Conservation (phyloP, 495 filamentous ascomycete species). For the Acidiella bohemica region DNA sequence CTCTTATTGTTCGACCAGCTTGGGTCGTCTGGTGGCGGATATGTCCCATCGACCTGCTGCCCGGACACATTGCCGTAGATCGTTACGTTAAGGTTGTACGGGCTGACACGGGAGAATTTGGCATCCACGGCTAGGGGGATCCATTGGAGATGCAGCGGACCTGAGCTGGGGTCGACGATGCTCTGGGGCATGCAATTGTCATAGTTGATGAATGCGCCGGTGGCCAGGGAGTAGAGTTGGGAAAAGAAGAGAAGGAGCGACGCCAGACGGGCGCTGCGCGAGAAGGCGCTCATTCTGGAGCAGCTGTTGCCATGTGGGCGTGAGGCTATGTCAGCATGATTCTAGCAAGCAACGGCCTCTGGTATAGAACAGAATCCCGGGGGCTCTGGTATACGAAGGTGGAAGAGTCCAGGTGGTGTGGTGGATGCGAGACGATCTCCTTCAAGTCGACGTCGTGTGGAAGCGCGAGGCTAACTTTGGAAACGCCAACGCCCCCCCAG, state of each 20-base stretch:
- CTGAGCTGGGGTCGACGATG: slow-evolving; percentile 42
- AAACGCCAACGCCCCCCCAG: no score
- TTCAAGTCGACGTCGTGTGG: no score
- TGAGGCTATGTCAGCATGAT: no score
- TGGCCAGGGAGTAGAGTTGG: neutral
- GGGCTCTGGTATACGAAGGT: no score
- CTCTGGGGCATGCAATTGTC: slow-evolving; percentile 63
- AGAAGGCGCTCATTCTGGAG: neutral
- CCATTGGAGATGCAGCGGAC: slow-evolving; percentile 60
- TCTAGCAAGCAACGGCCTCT: no score
- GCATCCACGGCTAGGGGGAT: slow-evolving; percentile 59
- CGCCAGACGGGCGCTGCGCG: no score
- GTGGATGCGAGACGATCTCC: no score
- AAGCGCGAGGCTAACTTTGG: no score
- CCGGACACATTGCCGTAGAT: slow-evolving; percentile 89
- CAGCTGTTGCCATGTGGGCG: neutral
- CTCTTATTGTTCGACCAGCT: slow-evolving; percentile 41
- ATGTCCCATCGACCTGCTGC: slow-evolving; percentile 29
- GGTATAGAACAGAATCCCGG: no score
- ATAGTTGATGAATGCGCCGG: slow-evolving; percentile 56
- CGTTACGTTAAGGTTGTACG: slow-evolving; percentile 60
- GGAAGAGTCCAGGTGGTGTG: no score
- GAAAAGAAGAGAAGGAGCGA: no score
- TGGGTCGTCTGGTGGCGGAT: slow-evolving; percentile 38
- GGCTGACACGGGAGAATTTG: slow-evolving; percentile 47